Conservation (phyloP, 371 early-diverging fungal species). For the Vittaforma corneae region DNA sequence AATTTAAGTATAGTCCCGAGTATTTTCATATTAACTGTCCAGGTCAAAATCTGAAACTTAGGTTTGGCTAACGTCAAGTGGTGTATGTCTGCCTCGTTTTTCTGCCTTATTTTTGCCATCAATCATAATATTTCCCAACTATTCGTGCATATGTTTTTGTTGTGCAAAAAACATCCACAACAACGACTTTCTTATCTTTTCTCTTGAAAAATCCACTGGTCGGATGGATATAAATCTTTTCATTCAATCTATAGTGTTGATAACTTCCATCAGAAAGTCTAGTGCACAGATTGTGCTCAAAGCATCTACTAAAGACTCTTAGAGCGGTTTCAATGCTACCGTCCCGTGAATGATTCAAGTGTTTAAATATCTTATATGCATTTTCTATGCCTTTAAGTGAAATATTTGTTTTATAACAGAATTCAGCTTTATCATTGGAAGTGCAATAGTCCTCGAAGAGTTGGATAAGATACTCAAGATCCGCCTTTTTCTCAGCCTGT, state of each 20-base stretch:
- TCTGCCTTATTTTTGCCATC: too few species aligned
- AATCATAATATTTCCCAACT: conserved; percentile 43
- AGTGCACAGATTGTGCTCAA: conserved; percentile 44
- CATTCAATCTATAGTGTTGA: conserved; percentile 4
- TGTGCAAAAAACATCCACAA: conserved; percentile 43
- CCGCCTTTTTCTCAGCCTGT: conserved; percentile 11
- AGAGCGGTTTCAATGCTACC: conserved; percentile 24
- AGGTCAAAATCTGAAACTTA: too few species aligned
- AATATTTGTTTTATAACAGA: conserved; percentile 31
- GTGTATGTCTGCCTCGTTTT: background rate
- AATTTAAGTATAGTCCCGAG: too few species aligned
- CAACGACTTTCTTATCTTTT: conserved; percentile 42
- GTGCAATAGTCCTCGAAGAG: conserved; percentile 30
- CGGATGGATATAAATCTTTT: conserved; percentile 48
- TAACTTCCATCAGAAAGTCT: conserved; percentile 47
- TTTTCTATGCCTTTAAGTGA: conserved; percentile 26
- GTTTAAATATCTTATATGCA: conserved; percentile 23
- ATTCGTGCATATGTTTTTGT: conserved; percentile 47
- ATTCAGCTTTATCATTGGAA: conserved; percentile 34
- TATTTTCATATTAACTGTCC: too few species aligned
- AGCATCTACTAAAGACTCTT: conserved; percentile 42
- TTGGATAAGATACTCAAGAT: conserved; percentile 32
- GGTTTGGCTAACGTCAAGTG: too few species aligned
- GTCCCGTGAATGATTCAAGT: conserved; percentile 26
- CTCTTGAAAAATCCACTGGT: conserved; percentile 43